phyloP scores from a whole-genome alignment of 1,139 yeast species.

The Nematodospora anomalae region DNA sequence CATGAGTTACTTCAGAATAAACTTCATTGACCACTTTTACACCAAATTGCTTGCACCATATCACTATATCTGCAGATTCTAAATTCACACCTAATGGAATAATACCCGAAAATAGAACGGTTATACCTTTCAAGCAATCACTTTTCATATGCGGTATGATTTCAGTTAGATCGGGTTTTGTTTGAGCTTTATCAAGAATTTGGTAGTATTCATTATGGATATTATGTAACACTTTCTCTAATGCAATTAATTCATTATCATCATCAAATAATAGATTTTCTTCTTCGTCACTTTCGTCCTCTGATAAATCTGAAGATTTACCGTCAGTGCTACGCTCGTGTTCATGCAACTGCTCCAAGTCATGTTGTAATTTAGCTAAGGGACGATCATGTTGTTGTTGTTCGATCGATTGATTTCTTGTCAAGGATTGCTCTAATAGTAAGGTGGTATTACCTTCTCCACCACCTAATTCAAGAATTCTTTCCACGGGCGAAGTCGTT shows the following conservation, averaged over 20 bases:
- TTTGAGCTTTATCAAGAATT: constrained; percentile 32
- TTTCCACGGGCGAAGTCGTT: constrained; percentile 44
- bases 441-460: constrained; percentile 48
- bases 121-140: constrained; percentile 64
- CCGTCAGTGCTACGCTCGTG: constrained; percentile 22
- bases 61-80: constrained; percentile 77
- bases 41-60: constrained; percentile 92
- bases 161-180: constrained; percentile 57
- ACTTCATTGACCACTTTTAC: constrained; percentile 80
- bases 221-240: constrained; percentile 61
- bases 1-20: constrained; percentile 78
- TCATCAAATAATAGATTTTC: constrained; percentile 70
- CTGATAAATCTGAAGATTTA: constrained; percentile 14
- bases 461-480: constrained; percentile 49
- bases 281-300: constrained; percentile 26
- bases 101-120: constrained; percentile 80
- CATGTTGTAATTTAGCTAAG: constrained; percentile 76
- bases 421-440: constrained; percentile 53
- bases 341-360: constrained; percentile 58
- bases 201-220: constrained; percentile 71
- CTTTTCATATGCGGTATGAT: constrained; percentile 75
- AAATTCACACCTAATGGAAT: constrained; percentile 76
- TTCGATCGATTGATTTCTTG: constrained; percentile 58
- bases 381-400: constrained; percentile 77
- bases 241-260: constrained; percentile 68